Conservation (phyloP, 2,329 filamentous ascomycete genomes). For the Claviceps citrina region DNA sequence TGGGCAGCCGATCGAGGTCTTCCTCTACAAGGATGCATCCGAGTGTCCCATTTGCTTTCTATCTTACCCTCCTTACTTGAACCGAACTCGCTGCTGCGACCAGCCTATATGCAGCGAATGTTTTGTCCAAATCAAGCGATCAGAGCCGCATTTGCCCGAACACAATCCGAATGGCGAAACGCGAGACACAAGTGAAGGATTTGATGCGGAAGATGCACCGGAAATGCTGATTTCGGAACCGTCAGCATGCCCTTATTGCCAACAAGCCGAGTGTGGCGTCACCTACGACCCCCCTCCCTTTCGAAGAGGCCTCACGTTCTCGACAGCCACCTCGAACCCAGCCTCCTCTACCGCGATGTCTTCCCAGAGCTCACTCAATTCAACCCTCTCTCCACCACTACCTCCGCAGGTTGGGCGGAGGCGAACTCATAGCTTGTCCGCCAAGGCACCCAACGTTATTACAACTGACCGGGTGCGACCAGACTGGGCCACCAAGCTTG, state of each 20-base stretch:
- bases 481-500: conserved; percentile 85
- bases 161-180: conserved; percentile 41
- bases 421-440: conserved; percentile 52
- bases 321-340: conserved; percentile 26
- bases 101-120: conserved; percentile 96
- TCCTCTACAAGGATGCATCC: conserved; percentile 74
- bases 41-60: conserved; percentile 97
- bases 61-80: conserved; percentile 87
- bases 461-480: conserved; percentile 86
- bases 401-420: conserved; percentile 25
- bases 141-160: conserved; percentile 79
- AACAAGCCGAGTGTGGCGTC: conserved; percentile 89
- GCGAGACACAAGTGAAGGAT: conserved; percentile 20
- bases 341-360: conserved; percentile 57
- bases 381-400: conserved; percentile 30
- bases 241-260: conserved; percentile 85
- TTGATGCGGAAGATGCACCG: conserved; percentile 33
- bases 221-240: conserved; percentile 77
- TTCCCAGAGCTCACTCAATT: conserved; percentile 66
- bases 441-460: conserved; percentile 70
- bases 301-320: conserved; percentile 64
- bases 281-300: conserved; percentile 85
- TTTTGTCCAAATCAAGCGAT: conserved; percentile 94
- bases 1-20: conserved; percentile 84
- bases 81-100: conserved; percentile 87